These are phyloP conservation scores for Claviceps quebecensis DNA, from an alignment of 2,329 filamentous ascomycete genomes.

Conservation along the genomic window DNA sequence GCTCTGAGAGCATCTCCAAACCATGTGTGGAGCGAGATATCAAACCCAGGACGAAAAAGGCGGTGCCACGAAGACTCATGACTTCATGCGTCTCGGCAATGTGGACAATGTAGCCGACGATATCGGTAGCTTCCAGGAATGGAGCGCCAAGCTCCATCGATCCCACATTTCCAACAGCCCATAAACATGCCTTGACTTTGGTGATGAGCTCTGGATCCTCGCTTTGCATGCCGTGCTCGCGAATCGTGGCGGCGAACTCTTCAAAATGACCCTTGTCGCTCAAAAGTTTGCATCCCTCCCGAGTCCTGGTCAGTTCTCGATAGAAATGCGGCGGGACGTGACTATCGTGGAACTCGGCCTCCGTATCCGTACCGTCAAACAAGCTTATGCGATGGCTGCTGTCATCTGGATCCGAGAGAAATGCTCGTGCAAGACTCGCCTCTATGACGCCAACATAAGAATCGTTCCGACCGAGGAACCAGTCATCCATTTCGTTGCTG, in stretches of 20 bases:
- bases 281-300: conserved; percentile 80
- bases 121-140: conserved; percentile 80
- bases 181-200: conserved; percentile 92
- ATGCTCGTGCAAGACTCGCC: conserved; percentile 80
- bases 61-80: conserved; percentile 85
- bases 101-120: conserved; percentile 72
- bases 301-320: conserved; percentile 79
- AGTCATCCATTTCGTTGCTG: conserved; percentile 99
- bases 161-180: conserved; percentile 95
- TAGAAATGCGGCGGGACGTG: conserved; percentile 96
- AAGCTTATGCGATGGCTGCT: conserved; percentile 42
- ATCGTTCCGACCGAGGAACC: conserved; percentile 94
- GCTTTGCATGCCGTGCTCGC: conserved; percentile 71
- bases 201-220: conserved; percentile 75
- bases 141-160: conserved; percentile 95
- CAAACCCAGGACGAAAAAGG: conserved; percentile 87
- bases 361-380: conserved; percentile 43
- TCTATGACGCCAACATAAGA: conserved; percentile 91
- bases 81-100: conserved; percentile 83
- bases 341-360: conserved; percentile 44
- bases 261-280: conserved; percentile 92
- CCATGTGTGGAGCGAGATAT: conserved; percentile 88
- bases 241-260: conserved; percentile 80
- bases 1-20: conserved; percentile 75
- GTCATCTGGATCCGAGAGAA: conserved; percentile 51